phyloP scores from a whole-genome alignment of 78 protist species.

The Dictyostelium brefeldianum region DNA sequence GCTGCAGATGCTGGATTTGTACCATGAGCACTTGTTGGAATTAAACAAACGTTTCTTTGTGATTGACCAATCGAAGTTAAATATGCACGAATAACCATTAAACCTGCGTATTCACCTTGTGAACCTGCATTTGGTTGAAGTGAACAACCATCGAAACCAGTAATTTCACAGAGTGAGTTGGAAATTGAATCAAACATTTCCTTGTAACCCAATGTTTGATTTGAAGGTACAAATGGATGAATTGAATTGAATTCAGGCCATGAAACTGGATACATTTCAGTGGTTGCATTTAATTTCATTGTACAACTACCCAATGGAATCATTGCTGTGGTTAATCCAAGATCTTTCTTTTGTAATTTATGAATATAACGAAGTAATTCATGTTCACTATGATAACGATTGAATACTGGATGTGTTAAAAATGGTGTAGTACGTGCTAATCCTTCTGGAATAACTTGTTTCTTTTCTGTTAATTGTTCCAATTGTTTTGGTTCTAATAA shows the following conservation, averaged over 20 bases:
- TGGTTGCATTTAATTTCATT: constrained; percentile 98
- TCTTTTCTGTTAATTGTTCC: background rate
- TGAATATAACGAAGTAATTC: constrained; percentile 96
- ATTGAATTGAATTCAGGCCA: constrained; percentile 94
- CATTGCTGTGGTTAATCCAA: constrained; percentile 92
- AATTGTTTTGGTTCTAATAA: constrained; percentile 12
- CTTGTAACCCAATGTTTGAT: constrained; percentile 89
- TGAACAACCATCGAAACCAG: constrained; percentile 94
- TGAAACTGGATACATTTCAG: constrained; percentile 97
- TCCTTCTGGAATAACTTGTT: constrained; percentile 10
- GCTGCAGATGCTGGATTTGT: constrained; percentile 99
- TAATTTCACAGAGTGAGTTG: constrained; percentile 83
- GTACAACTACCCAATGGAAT: constrained; percentile 97
- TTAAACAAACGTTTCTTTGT: constrained; percentile 97
- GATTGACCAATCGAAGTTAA: constrained; percentile 84
- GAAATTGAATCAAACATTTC: constrained; percentile 81
- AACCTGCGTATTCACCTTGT: constrained; percentile 98
- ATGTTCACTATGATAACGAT: constrained; percentile 93
- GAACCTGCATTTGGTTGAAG: constrained; percentile 99
- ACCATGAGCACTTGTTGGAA: constrained; percentile 99
- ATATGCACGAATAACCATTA: constrained; percentile 94
- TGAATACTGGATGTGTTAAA: constrained; percentile 93
- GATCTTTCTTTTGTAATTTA: constrained; percentile 92
- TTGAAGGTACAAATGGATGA: constrained; percentile 98
- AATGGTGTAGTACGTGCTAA: constrained; percentile 62